Conservation (phyloP, 2,329 filamentous ascomycete genomes). For the Exophiala viscosa region DNA sequence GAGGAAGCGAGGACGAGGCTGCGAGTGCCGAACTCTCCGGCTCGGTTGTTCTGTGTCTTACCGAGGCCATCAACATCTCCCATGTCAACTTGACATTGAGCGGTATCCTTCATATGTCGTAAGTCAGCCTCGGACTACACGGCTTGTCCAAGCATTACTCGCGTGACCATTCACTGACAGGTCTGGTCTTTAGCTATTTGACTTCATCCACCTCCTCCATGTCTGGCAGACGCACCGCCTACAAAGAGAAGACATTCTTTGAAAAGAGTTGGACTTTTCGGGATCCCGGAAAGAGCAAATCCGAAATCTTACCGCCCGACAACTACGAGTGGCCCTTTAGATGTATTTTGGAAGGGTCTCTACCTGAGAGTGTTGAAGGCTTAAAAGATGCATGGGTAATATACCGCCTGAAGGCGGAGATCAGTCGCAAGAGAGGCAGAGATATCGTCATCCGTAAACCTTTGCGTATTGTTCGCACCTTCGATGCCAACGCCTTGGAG, state of each 20-base stretch:
- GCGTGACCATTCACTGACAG: conserved; percentile 16
- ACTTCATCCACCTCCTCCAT: conserved; percentile 32
- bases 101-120: conserved; percentile 67
- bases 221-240: conserved; percentile 24
- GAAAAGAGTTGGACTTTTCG: conserved; percentile 70
- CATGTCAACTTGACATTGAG: conserved; percentile 69
- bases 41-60: conserved; percentile 68
- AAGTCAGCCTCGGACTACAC: conserved; percentile 37
- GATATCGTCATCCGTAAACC: conserved; percentile 78
- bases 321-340: conserved; percentile 86
- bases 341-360: conserved; percentile 62
- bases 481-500: conserved; percentile 72
- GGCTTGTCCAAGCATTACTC: conserved; percentile 12
- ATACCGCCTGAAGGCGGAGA: conserved; percentile 86
- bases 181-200: conserved; percentile 20
- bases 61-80: conserved; percentile 65
- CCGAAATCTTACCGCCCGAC: conserved; percentile 61
- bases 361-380: conserved; percentile 86
- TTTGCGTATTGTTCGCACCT: conserved; percentile 70
- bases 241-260: conserved; percentile 53
- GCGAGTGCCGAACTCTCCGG: conserved; percentile 72
- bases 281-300: conserved; percentile 46
- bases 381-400: conserved; percentile 80
- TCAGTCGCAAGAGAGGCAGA: conserved; percentile 85
- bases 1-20: conserved; percentile 70